phyloP scores from a whole-genome alignment of 2,329 filamentous ascomycete species.

The Calonectria leucothoes region DNA sequence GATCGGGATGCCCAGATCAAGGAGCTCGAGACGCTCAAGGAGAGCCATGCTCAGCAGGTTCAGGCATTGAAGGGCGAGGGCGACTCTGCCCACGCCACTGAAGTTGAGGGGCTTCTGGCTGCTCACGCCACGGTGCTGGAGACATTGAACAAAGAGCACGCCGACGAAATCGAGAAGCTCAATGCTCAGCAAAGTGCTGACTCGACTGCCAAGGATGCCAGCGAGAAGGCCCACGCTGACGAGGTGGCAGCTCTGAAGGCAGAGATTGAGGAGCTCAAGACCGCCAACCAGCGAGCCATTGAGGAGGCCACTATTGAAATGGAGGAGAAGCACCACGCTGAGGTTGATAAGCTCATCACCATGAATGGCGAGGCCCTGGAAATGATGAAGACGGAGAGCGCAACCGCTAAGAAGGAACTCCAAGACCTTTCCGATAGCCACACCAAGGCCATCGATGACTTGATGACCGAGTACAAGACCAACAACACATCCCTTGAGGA shows the following conservation, averaged over 20 bases:
- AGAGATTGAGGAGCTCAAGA: constrained; percentile 60
- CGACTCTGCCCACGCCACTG: constrained; percentile 51
- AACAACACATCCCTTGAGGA: constrained; percentile 49
- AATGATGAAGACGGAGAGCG: constrained; percentile 52
- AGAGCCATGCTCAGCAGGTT: constrained; percentile 63
- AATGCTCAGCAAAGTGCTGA: constrained; percentile 46
- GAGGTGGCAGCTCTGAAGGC: constrained; percentile 52
- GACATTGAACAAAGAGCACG: constrained; percentile 54
- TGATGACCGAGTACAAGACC: constrained; percentile 53
- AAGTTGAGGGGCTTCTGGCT: constrained; percentile 56
- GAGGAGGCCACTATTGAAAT: constrained; percentile 59
- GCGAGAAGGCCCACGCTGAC: constrained; percentile 47
- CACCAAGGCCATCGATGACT: constrained; percentile 52
- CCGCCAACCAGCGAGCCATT: constrained; percentile 56
- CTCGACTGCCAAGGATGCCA: constrained; percentile 47
- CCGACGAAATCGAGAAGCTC: constrained; percentile 51
- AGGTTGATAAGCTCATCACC: constrained; percentile 59
- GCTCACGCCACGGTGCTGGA: constrained; percentile 58
- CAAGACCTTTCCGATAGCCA: constrained; percentile 54
- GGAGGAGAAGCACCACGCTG: constrained; percentile 57
- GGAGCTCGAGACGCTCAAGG: constrained; percentile 67
- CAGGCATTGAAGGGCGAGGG: constrained; percentile 57
- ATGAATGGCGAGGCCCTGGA: constrained; percentile 57
- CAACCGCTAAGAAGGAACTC: constrained; percentile 54
- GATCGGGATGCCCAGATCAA: constrained; percentile 60